Evolutionary conservation across 495 filamentous ascomycete genomes (phyloP).

Genomic region (Saxophila tyrrhenica): DNA sequence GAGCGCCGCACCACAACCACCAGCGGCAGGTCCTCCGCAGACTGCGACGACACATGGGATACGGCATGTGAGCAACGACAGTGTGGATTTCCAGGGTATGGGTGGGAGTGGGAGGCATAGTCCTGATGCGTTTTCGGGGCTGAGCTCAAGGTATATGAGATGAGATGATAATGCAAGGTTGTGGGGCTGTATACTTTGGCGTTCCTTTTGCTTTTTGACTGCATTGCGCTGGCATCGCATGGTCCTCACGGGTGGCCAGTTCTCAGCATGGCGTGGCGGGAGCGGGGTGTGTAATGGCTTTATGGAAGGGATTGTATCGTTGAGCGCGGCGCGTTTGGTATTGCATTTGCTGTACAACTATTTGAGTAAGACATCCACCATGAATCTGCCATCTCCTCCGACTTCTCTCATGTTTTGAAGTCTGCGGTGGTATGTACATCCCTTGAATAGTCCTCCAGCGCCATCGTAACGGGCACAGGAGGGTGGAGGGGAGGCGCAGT

Average conservation of each 20-base stretch:
- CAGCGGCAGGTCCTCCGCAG: slow-evolving; percentile 1
- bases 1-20: slow-evolving; percentile 17
- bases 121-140: slow-evolving; percentile 91
- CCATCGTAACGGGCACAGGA: slow-evolving; percentile 20
- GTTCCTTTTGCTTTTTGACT: too few relatives aligned
- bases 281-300: too few relatives aligned
- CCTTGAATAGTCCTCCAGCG: slow-evolving; percentile 24
- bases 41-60: slow-evolving; percentile 1
- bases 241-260: too few relatives aligned
- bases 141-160: slow-evolving; percentile 57
- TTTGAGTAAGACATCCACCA: too few relatives aligned
- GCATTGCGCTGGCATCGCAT: too few relatives aligned
- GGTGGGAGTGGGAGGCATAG: slow-evolving; percentile 69
- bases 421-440: slow-evolving; percentile 23
- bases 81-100: slow-evolving; percentile 64
- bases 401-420: too few relatives aligned
- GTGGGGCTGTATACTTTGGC: background rate
- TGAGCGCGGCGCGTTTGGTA: too few relatives aligned
- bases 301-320: too few relatives aligned
- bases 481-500: slow-evolving; percentile 31
- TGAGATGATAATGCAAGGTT: slow-evolving; percentile 8
- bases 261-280: too few relatives aligned
- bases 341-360: too few relatives aligned
- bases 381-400: too few relatives aligned
- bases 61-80: slow-evolving; percentile 72